Conservation (phyloP, 1,284 basidiomycete species). For the Cutaneotrichosporon sp. region DNA sequence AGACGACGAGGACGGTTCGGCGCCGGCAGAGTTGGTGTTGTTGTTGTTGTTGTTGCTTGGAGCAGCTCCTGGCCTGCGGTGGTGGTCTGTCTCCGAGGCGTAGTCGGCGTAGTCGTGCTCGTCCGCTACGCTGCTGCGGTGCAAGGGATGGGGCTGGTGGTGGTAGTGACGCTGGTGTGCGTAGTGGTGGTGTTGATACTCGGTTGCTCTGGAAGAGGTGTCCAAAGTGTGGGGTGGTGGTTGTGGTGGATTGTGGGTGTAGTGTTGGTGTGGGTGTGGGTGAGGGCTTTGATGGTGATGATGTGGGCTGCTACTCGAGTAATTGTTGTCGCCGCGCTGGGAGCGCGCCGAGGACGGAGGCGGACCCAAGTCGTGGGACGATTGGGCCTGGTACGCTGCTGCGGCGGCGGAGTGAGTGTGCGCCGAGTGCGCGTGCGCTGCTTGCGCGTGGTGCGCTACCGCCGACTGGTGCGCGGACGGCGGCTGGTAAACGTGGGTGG, state of each 20-base stretch:
- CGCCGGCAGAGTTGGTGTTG: not conserved
- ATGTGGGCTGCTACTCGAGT: not conserved
- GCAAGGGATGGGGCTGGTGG: constrained; percentile 1
- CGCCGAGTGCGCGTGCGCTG: constrained; percentile 1
- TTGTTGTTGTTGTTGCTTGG: not conserved
- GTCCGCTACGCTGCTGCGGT: not conserved
- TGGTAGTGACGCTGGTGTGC: not conserved
- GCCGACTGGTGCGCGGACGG: not conserved
- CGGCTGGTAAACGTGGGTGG: constrained; percentile 5
- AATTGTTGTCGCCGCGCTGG: not conserved
- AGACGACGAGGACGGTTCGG: not conserved
- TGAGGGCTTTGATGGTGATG: no score
- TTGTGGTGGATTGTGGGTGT: no score
- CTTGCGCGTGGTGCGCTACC: constrained; percentile 2
- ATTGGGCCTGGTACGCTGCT: not conserved
- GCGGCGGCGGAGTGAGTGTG: not conserved
- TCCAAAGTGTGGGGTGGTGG: no score
- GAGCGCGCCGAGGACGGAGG: no score
- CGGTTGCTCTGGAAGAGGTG: no score
- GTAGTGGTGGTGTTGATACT: no score
- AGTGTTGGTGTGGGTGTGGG: no score
- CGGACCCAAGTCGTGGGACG: no score
- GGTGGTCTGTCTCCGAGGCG: no score
- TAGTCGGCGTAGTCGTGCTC: not conserved
- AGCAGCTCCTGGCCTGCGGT: not conserved